These are phyloP conservation scores for Coemansia guatemalensis DNA, from an alignment of 192 early-diverging fungal species.

Conservation along the genomic window DNA sequence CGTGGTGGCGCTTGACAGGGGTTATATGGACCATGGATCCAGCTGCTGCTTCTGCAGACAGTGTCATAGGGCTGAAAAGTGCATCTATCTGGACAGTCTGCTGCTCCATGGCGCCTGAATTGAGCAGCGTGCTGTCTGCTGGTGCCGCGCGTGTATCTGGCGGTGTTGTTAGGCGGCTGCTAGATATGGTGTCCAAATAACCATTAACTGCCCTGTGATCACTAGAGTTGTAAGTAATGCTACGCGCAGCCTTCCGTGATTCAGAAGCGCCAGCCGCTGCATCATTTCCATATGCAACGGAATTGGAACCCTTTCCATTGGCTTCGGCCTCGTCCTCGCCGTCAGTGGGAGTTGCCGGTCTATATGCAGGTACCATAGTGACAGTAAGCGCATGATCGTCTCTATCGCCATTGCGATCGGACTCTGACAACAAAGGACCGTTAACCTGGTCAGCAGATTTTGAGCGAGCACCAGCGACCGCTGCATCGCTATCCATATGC, in stretches of 20 bases:
- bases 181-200: conserved; percentile 32
- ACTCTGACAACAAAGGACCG: no score
- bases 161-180: conserved; percentile 22
- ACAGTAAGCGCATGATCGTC: conserved; percentile 16
- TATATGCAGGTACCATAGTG: conserved; percentile 24
- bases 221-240: conserved; percentile 28
- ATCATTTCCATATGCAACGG: no score
- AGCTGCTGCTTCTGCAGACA: not conserved
- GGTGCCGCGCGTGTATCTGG: not conserved
- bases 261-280: no score
- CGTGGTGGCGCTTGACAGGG: not conserved
- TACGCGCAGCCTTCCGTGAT: not conserved
- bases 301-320: no score
- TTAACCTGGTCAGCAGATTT: no score
- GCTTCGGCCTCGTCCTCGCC: conserved; percentile 3
- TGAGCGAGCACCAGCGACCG: not conserved
- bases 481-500: not conserved
- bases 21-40: conserved; percentile 10
- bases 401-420: no score
- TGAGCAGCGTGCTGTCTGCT: no score
- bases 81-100: conserved; percentile 36
- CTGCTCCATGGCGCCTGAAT: conserved; percentile 17
- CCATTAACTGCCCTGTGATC: conserved; percentile 29
- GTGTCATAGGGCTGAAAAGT: conserved; percentile 13
- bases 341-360: conserved; percentile 25